A percentile compares a stretch with the other conserved stretches of the same genome.
These are phyloP conservation scores for Metschnikowia koreensis DNA, from an alignment of 805 yeast species.

Conservation along the genomic window DNA sequence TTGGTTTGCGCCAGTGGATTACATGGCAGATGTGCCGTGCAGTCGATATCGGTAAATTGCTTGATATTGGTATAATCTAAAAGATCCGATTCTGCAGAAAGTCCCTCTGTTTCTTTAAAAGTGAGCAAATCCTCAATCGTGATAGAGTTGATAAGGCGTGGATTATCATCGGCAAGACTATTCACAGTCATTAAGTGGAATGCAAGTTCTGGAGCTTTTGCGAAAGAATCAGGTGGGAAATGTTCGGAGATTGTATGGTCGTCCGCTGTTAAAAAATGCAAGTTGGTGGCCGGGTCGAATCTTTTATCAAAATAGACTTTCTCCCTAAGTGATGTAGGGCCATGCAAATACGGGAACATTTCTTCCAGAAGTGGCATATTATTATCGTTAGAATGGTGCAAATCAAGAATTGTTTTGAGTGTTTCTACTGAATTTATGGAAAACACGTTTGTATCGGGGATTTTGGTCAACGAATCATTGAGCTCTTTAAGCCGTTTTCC, in stretches of 20 bases:
- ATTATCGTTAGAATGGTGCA: conserved; percentile 18
- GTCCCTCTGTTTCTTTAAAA: background rate
- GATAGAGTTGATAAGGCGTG: conserved; percentile 19
- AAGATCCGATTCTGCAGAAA: conserved; percentile 2
- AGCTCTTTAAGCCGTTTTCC: conserved; percentile 1
- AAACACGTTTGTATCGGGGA: conserved; percentile 3
- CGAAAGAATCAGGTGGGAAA: conserved; percentile 8
- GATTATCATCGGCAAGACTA: conserved; percentile 11
- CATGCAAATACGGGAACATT: conserved; percentile 38
- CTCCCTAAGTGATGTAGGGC: conserved; percentile 26
- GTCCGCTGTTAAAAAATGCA: conserved; percentile 8
- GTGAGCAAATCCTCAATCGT: conserved; percentile 18
- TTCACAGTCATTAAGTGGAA: conserved; percentile 19
- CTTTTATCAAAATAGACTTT: conserved; percentile 27
- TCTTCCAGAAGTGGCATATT: conserved; percentile 12
- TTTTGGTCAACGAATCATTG: conserved; percentile 5
- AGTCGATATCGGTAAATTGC: conserved; percentile 6
- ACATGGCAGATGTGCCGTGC: background rate
- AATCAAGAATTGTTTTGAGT: conserved; percentile 18
- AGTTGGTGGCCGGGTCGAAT: conserved; percentile 14
- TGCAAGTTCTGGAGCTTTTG: conserved; percentile 4
- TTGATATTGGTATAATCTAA: conserved; percentile 6
- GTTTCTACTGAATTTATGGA: conserved; percentile 8
- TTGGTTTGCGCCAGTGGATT: conserved; percentile 23
- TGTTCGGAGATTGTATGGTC: background rate